phyloP scores from a whole-genome alignment of 805 yeast genomes.

The Wickerhamomyces tratensis region DNA sequence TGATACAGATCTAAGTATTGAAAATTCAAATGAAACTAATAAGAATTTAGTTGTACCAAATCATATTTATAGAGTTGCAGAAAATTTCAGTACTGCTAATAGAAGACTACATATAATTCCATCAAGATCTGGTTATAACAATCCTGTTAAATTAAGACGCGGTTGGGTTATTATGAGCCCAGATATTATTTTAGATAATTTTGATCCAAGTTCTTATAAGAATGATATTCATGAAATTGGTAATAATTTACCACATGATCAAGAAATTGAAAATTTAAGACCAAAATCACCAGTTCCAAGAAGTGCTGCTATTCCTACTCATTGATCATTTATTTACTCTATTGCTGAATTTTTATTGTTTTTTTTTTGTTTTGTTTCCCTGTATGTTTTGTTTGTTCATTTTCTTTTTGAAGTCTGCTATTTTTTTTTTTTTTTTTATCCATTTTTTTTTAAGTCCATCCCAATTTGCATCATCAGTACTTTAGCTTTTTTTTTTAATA shows the following conservation, averaged over 20 bases:
- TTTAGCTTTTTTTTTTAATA: no score
- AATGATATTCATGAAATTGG: slow-evolving; percentile 35
- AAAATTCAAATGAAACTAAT: slow-evolving; percentile 26
- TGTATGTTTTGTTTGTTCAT: no score
- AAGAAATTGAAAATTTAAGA: slow-evolving; percentile 70
- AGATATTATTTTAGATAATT: slow-evolving; percentile 68
- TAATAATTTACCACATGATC: slow-evolving; percentile 51
- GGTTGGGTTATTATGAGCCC: slow-evolving; percentile 94
- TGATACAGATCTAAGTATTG: slow-evolving; percentile 81
- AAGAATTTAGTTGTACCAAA: slow-evolving; percentile 53
- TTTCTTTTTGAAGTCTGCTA: no score
- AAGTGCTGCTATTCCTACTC: neutral
- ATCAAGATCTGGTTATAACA: slow-evolving; percentile 51
- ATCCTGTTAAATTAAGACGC: slow-evolving; percentile 55
- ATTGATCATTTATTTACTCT: neutral
- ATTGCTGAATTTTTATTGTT: neutral
- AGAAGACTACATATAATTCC: slow-evolving; percentile 84
- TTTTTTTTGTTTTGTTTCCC: neutral
- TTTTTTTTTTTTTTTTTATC: no score
- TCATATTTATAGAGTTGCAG: slow-evolving; percentile 72
- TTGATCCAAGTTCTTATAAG: slow-evolving; percentile 37
- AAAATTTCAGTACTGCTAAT: slow-evolving; percentile 77
- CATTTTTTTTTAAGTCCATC: no score
- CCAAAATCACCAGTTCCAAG: slow-evolving; percentile 65
- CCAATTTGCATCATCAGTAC: no score